phyloP scores from a whole-genome alignment of 2,329 filamentous ascomycete species.

The Colletotrichum lini region DNA sequence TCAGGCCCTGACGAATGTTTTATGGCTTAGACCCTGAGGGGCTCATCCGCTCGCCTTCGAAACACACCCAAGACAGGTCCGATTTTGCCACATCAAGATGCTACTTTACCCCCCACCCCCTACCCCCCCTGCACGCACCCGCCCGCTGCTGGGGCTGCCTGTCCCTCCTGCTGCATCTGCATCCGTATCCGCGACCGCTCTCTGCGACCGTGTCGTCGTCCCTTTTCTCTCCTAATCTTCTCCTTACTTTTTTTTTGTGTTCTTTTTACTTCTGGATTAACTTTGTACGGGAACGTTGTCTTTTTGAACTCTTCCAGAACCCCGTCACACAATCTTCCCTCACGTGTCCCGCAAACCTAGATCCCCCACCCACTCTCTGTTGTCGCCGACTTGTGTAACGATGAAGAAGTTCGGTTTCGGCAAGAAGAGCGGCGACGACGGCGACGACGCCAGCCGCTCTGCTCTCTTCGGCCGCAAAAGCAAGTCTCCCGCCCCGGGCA shows the following conservation, averaged over 20 bases:
- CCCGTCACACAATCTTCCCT: neutral
- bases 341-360: neutral
- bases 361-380: slow-evolving; percentile 14
- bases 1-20: slow-evolving; percentile 41
- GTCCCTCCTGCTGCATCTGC: slow-evolving; percentile 26
- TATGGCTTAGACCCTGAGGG: slow-evolving; percentile 43
- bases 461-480: slow-evolving; percentile 71
- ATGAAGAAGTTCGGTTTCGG: slow-evolving; percentile 76
- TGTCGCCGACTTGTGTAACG: slow-evolving; percentile 39
- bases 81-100: slow-evolving; percentile 43
- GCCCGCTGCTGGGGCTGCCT: slow-evolving; percentile 13
- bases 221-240: slow-evolving; percentile 19
- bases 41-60: slow-evolving; percentile 42
- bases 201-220: slow-evolving; percentile 13
- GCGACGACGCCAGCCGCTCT: slow-evolving; percentile 64
- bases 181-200: slow-evolving; percentile 14
- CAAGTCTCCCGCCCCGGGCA: slow-evolving; percentile 59
- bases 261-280: slow-evolving; percentile 16
- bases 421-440: slow-evolving; percentile 69
- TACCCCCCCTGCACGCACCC: slow-evolving; percentile 10
- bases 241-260: slow-evolving; percentile 15
- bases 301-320: slow-evolving; percentile 34
- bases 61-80: slow-evolving; percentile 45
- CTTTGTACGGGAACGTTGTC: slow-evolving; percentile 32
- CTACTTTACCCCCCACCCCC: slow-evolving; percentile 16